Conservation (phyloP, 192 early-diverging fungal genomes). For the Backusella tarrabulga region DNA sequence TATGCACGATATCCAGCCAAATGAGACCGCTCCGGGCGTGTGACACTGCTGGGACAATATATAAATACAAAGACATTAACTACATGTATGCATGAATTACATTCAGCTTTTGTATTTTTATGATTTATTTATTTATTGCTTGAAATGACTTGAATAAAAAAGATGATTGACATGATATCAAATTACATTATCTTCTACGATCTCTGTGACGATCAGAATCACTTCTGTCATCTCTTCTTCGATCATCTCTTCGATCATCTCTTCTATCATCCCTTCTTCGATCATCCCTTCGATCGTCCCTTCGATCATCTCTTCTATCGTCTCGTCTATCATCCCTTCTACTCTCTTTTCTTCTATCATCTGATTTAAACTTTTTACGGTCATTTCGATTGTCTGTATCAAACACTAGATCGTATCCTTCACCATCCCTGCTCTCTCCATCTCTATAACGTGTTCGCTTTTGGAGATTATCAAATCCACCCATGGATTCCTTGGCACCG, state of each 20-base stretch:
- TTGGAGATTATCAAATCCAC: slow-evolving; percentile 50
- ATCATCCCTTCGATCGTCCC: background rate
- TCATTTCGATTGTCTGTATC: slow-evolving; percentile 22
- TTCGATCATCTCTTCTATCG: background rate
- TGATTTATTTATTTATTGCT: background rate
- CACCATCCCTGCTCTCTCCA: slow-evolving; percentile 21
- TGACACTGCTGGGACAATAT: no score
- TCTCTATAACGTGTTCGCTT: slow-evolving; percentile 54
- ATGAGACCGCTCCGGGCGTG: background rate
- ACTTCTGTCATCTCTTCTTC: background rate
- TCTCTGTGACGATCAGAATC: slow-evolving; percentile 6
- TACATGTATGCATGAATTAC: no score
- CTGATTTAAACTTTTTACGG: background rate
- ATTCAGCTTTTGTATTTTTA: background rate
- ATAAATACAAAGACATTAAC: no score
- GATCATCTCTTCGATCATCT: background rate
- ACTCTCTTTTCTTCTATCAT: background rate
- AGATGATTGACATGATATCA: background rate
- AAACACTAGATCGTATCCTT: slow-evolving; percentile 52
- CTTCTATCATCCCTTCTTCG: background rate
- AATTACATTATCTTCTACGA: background rate
- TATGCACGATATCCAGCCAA: background rate
- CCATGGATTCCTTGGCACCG: slow-evolving; percentile 30
- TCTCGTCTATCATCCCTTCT: background rate
- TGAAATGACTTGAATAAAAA: background rate